Percentiles rank a stretch among this genome's conserved stretches.
These are phyloP conservation scores for Suhomyces bokatorum DNA, from an alignment of 1,139 yeast species.

Conservation along the genomic window DNA sequence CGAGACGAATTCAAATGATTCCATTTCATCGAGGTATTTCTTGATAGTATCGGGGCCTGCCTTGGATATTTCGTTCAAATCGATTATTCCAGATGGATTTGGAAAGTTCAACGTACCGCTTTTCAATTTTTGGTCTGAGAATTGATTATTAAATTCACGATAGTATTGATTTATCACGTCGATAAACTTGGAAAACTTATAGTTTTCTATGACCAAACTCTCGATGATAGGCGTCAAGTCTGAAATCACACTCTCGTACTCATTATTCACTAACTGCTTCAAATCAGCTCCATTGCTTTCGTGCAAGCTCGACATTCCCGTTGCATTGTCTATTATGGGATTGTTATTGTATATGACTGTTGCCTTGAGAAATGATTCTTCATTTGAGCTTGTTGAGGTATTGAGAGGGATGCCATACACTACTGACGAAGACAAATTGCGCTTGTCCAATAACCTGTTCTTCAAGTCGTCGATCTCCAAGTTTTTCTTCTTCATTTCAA, in stretches of 20 bases:
- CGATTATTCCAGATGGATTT: slow-evolving; percentile 38
- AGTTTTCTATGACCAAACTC: slow-evolving; percentile 42
- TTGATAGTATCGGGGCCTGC: slow-evolving; percentile 22
- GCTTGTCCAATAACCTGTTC: slow-evolving; percentile 39
- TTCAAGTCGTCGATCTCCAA: slow-evolving; percentile 39
- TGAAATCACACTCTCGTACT: slow-evolving; percentile 39
- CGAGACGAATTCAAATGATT: slow-evolving; percentile 38
- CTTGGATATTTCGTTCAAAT: slow-evolving; percentile 22
- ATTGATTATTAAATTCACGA: slow-evolving; percentile 24
- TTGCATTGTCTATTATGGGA: slow-evolving; percentile 35
- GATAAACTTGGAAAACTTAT: slow-evolving; percentile 36
- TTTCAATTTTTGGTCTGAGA: slow-evolving; percentile 22
- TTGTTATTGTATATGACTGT: slow-evolving; percentile 35
- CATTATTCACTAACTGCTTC: slow-evolving; percentile 25
- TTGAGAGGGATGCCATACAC: slow-evolving; percentile 30
- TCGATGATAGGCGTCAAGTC: slow-evolving; percentile 43
- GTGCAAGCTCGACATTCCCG: slow-evolving; percentile 10
- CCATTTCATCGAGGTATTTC: slow-evolving; percentile 33
- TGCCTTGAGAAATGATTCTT: slow-evolving; percentile 20
- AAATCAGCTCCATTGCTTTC: slow-evolving; percentile 1
- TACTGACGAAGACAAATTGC: slow-evolving; percentile 34
- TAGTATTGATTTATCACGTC: slow-evolving; percentile 34
- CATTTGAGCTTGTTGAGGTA: slow-evolving; percentile 1
- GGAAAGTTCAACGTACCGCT: slow-evolving; percentile 22
- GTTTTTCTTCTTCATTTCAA: slow-evolving; percentile 43